phyloP scores from a whole-genome alignment of 2,329 filamentous ascomycete species.

The Didymella pomorum region DNA sequence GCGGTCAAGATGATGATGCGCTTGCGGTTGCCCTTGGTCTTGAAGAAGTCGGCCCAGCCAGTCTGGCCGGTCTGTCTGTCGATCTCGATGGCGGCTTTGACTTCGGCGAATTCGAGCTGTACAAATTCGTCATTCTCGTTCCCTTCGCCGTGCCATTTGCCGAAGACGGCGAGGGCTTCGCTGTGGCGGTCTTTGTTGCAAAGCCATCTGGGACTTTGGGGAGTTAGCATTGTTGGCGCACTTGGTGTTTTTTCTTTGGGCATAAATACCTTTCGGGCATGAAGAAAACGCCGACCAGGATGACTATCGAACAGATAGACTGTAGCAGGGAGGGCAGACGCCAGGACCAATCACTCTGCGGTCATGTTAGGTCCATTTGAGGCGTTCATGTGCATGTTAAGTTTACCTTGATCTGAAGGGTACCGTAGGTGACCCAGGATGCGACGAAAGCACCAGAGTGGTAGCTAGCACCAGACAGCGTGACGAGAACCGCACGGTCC shows the following conservation, averaged over 20 bases:
- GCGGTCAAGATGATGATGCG: slow-evolving; percentile 49
- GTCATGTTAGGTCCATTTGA: background rate
- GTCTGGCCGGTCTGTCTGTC: slow-evolving; percentile 35
- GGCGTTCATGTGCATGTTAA: background rate
- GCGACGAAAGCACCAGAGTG: background rate
- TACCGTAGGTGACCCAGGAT: background rate
- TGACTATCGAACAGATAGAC: background rate
- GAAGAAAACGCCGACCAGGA: background rate
- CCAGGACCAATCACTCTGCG: background rate
- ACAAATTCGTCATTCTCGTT: background rate
- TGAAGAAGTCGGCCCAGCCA: slow-evolving; percentile 31
- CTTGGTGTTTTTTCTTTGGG: background rate
- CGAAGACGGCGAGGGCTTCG: slow-evolving; percentile 62
- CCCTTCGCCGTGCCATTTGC: slow-evolving; percentile 61
- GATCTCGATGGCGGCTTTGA: background rate
- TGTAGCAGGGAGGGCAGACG: background rate
- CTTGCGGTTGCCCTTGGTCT: slow-evolving; percentile 48
- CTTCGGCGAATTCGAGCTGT: background rate
- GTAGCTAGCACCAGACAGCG: background rate
- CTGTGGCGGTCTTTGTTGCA: slow-evolving; percentile 62
- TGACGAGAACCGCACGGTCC: background rate
- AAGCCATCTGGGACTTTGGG: slow-evolving; percentile 59
- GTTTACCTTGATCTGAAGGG: background rate
- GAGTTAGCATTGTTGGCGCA: background rate
- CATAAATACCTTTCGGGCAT: background rate